phyloP scores from a whole-genome alignment of 805 yeast genomes.

The Candida nemodendra region DNA sequence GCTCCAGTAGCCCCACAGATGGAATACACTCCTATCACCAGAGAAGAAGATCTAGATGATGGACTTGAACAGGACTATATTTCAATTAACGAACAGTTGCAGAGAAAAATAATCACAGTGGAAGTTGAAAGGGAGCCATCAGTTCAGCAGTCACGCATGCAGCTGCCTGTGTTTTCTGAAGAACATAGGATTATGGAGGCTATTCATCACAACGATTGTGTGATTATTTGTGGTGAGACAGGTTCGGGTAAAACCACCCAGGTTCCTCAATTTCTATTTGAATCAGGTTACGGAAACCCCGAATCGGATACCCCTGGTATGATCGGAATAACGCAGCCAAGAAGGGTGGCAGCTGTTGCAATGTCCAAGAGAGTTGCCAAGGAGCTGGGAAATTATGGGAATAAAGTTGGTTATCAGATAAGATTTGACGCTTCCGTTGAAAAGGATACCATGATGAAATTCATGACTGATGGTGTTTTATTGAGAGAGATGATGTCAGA shows the following conservation, averaged over 20 bases:
- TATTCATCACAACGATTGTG: conserved; percentile 84
- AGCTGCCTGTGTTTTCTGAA: conserved; percentile 84
- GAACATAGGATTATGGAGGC: conserved; percentile 97
- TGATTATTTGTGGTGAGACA: conserved; percentile 94
- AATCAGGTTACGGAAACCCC: conserved; percentile 78
- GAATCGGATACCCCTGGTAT: conserved; percentile 76
- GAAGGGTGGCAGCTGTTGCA: conserved; percentile 92
- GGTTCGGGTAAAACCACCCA: conserved; percentile 99
- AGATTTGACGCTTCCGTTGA: conserved; percentile 72
- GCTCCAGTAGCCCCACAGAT: conserved; percentile 51
- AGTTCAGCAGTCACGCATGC: conserved; percentile 65
- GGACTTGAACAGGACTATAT: conserved; percentile 60
- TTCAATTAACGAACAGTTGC: conserved; percentile 51
- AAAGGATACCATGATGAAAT: conserved; percentile 69
- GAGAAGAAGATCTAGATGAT: conserved; percentile 71
- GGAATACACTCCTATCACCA: conserved; percentile 53
- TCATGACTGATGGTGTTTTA: conserved; percentile 94
- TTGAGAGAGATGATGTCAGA: conserved; percentile 92
- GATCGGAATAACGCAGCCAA: conserved; percentile 95
- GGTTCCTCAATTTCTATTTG: conserved; percentile 93
- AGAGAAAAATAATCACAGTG: conserved; percentile 66
- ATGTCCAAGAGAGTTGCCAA: conserved; percentile 80
- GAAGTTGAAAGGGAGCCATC: conserved; percentile 62
- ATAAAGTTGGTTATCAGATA: conserved; percentile 75
- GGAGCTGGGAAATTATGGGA: conserved; percentile 72